Evolutionary conservation across 441 rosid genomes (phyloP).

Genomic region (Populus trichocarpa): DNA sequence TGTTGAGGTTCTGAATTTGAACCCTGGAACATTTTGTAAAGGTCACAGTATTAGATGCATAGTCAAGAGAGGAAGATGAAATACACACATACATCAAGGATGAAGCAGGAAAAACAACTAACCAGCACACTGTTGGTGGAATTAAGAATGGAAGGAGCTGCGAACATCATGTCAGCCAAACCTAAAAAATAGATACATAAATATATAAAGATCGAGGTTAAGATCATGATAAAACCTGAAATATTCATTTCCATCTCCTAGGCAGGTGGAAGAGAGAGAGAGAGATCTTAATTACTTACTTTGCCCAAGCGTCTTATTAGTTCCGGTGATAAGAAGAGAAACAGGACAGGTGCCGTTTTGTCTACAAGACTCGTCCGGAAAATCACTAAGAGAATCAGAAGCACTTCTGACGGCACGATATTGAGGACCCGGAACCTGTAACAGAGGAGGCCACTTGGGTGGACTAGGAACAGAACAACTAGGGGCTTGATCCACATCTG

Average conservation of each 20-base stretch:
- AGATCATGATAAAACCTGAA: too few relatives aligned
- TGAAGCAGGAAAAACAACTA: slow-evolving; percentile 18
- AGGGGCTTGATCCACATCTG: slow-evolving; percentile 46
- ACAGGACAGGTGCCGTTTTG: slow-evolving; percentile 54
- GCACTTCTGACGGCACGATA: slow-evolving; percentile 57
- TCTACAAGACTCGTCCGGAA: slow-evolving; percentile 77
- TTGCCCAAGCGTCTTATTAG: slow-evolving; percentile 62
- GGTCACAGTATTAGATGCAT: not conserved
- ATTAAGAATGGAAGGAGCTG: slow-evolving; percentile 37
- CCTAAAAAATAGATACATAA: slow-evolving; percentile 25
- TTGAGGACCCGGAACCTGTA: slow-evolving; percentile 70
- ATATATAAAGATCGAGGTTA: too few relatives aligned
- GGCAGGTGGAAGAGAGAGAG: too few relatives aligned
- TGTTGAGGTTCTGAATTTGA: slow-evolving; percentile 32
- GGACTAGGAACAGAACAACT: slow-evolving; percentile 60
- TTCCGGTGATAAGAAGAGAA: slow-evolving; percentile 65
- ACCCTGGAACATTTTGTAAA: slow-evolving; percentile 53
- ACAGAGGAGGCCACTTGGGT: slow-evolving; percentile 72
- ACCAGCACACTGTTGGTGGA: slow-evolving; percentile 51
- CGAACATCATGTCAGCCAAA: slow-evolving; percentile 49
- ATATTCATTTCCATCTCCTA: too few relatives aligned
- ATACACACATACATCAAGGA: too few relatives aligned
- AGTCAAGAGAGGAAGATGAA: not conserved
- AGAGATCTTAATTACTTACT: slow-evolving; percentile 27
- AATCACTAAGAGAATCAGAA: slow-evolving; percentile 33